phyloP scores from a whole-genome alignment of 176 grass and related monocot species.

The Avena eriantha region DNA sequence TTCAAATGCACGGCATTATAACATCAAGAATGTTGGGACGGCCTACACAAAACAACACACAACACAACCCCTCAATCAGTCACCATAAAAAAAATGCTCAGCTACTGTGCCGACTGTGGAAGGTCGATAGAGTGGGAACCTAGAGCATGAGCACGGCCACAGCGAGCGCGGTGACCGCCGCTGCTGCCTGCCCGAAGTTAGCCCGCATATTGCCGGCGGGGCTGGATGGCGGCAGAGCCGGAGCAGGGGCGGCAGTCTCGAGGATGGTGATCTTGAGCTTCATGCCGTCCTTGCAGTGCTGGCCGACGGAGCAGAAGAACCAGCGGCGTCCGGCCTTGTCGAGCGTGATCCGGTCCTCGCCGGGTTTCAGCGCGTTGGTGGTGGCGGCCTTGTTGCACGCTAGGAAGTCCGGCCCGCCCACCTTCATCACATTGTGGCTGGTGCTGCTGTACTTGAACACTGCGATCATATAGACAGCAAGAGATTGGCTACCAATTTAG shows the following conservation, averaged over 20 bases:
- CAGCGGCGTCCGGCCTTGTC: constrained; percentile 31
- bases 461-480: background rate
- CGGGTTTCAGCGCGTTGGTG: background rate
- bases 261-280: constrained; percentile 52
- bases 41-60: background rate
- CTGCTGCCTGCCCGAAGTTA: background rate
- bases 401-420: constrained; percentile 17
- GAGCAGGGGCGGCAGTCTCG: background rate
- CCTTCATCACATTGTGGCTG: constrained; percentile 39
- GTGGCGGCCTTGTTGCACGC: background rate
- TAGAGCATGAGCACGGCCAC: constrained; percentile 45
- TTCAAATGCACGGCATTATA: too few relatives aligned
- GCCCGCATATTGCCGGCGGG: constrained; percentile 28
- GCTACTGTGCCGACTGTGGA: too few relatives aligned
- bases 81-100: background rate
- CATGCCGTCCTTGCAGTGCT: background rate
- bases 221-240: constrained; percentile 1
- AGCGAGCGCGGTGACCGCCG: background rate
- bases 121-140: background rate
- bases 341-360: constrained; percentile 43
- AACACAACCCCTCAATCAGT: background rate
- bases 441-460: constrained; percentile 55
- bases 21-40: too few relatives aligned
- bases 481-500: background rate
- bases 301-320: constrained; percentile 44